phyloP scores from a whole-genome alignment of 2,329 filamentous ascomycete species.

The Zymoseptoria brevis region DNA sequence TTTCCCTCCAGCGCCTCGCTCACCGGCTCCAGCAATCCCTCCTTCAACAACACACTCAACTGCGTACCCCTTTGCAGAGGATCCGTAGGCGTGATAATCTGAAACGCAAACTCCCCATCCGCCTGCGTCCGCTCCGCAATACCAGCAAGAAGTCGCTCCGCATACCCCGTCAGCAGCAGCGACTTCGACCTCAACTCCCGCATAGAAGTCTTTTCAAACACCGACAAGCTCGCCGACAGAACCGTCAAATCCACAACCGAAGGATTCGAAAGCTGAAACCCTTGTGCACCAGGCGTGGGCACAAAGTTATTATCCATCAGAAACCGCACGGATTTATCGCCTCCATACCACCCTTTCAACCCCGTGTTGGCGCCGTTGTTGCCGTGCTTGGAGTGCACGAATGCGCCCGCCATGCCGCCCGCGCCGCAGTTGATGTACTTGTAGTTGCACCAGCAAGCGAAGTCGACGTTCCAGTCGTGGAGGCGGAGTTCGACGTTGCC shows the following conservation, averaged over 20 bases:
- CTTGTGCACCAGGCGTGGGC: constrained; percentile 67
- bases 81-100: constrained; percentile 60
- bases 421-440: constrained; percentile 91
- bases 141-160: constrained; percentile 55
- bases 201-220: constrained; percentile 68
- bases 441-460: constrained; percentile 88
- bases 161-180: constrained; percentile 64
- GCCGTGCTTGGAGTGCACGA: constrained; percentile 70
- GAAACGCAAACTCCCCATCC: constrained; percentile 29
- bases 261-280: constrained; percentile 80
- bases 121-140: constrained; percentile 12
- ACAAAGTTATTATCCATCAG: constrained; percentile 74
- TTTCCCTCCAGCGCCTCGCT: constrained; percentile 54
- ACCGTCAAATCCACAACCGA: constrained; percentile 68
- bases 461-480: constrained; percentile 87
- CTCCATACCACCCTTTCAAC: constrained; percentile 79
- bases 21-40: constrained; percentile 63
- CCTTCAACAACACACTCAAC: constrained; percentile 61
- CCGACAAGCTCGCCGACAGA: constrained; percentile 60
- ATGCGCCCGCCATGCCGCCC: constrained; percentile 69
- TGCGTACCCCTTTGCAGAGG: constrained; percentile 65
- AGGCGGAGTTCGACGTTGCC: constrained; percentile 74
- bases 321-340: constrained; percentile 67
- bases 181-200: constrained; percentile 61
- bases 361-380: constrained; percentile 35